A percentile compares a stretch with the other conserved stretches of the same genome.
These are phyloP conservation scores for Trichosanthes truncata DNA, from an alignment of 306 rosid genomes.

Conservation along the genomic window DNA sequence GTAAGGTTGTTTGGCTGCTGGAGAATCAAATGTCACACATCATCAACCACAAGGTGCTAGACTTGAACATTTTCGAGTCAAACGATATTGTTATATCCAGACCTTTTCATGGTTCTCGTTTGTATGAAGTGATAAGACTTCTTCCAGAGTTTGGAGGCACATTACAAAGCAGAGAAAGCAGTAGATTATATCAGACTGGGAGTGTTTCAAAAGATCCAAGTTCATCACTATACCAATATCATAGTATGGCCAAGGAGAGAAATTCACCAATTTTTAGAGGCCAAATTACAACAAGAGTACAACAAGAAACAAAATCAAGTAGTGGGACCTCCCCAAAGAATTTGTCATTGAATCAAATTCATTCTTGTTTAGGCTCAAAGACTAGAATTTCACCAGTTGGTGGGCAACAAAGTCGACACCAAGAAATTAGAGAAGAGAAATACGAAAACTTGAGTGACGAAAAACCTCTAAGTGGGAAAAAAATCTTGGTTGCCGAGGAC, in stretches of 20 bases:
- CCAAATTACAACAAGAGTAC: background rate
- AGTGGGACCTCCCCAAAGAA: constrained; percentile 3
- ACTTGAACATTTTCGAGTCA: constrained; percentile 16
- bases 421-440: constrained; percentile 27
- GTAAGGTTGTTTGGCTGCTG: constrained; percentile 65
- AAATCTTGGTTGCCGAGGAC: constrained; percentile 60
- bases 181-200: background rate
- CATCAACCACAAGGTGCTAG: constrained; percentile 4
- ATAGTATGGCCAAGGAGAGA: background rate
- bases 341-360: constrained; percentile 1
- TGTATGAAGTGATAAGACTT: constrained; percentile 34
- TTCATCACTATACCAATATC: constrained; percentile 5
- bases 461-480: constrained; percentile 42
- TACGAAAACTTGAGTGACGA: background rate
- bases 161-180: constrained; percentile 1
- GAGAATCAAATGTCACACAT: constrained; percentile 21
- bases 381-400: background rate
- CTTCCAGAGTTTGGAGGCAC: constrained; percentile 65
- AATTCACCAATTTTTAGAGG: background rate
- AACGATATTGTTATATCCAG: constrained; percentile 36
- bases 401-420: background rate
- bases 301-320: constrained; percentile 5
- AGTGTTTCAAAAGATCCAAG: background rate
- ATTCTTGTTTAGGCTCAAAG: constrained; percentile 3
- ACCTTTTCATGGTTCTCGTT: constrained; percentile 56